Evolutionary conservation across 2,329 filamentous ascomycete species (phyloP), one percentile per base, ranked within the genome.

Genomic region (Pseudogymnoascus pannorum): DNA sequence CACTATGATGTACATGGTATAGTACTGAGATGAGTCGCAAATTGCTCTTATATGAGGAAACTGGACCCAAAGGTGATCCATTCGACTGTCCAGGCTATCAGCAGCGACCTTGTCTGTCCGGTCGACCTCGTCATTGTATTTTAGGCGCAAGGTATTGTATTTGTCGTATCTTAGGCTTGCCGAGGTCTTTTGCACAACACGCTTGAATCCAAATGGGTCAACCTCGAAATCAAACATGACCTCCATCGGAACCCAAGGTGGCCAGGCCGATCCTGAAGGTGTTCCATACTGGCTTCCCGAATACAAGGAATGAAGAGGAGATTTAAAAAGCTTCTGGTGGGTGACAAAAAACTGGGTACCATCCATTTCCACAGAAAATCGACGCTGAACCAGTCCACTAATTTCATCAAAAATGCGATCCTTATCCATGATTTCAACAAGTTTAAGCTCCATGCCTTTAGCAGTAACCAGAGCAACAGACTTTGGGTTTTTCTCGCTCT

Each of bases 311-410:
- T 97, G 81, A 65, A 95, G 85, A 64, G 90, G 88, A 8, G 88
- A 89, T 11, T 84, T 83, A 74, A 99, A 93, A 73, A 88, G 94
- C 76, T 95, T 95, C 69, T 93, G 89, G 64, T 93, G 93, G 0
- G 93, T 94, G 58, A 99, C 92, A 68, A 99, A 99, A 75, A 99
- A 97, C 73, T 99, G 94, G 26, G 95, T 88, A 71, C 93, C 96
- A 75, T 99, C 94, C 89, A 97, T 97, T 67, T 92, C 91, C 65
- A 97, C 87, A 26, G 92, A 85, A 77, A 97, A 97, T 6, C 94
- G 88, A 36, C 92, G 88, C 72, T 99, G 95, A 1, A 99, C 93
- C 51, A 99, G 82, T 60, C 94, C 95, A 70, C 91, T 96, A 69
- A 99, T 92, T 67, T 90, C 88, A 72, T 99, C 94, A 57, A 87